Base-by-base conservation (phyloP, 2,329 filamentous ascomycete species). In the Penicillium occitanis region DNA sequence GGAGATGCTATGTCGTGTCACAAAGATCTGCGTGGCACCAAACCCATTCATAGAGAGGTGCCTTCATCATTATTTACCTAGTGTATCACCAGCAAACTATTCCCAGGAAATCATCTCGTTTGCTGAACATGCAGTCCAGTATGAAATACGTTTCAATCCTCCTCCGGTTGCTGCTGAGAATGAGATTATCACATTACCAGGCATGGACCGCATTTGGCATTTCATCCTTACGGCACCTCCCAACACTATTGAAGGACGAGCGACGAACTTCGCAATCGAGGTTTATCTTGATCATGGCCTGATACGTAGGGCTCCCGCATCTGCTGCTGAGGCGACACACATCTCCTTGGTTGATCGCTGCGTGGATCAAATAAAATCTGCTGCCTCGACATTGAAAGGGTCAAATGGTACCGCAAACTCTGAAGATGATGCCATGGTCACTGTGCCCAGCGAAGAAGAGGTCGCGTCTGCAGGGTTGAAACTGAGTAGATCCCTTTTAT, bases 181-280 rank as follows among this genome's bases (percentile, higher is more conserved):
- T 60, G 76, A 81, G 57, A 74, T 81, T 33, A 74, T 82, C n/a
- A 70, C 73, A n/a, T 76, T 82, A 60, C 80, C 82, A 3, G 82
- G 83, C 6, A 81, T 82, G 68, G 90, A 95, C 70, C 85, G 93
- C 66, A 81, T 97, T n/a, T 97, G 93, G 93, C 87, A 88, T 28
- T 87, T 97, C 71, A 87, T 94, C 40, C 80, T 96, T 63, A 88
- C 86, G 17, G 88, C 91, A 1, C 87, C 88, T 5, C 81, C 86
- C 44, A 81, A 85, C 44, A 85, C 83, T 0, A 88, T 96, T 58
- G 91, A 91, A 70, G 83, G 85, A 22, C 79, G 83, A 62, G 90
- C 91, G 1, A 92, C 90, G 35, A 83, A 83, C 61, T 87, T 88
- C 25, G 86, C 96, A 3, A 91, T 93, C 28, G 85, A 89, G 28